Evolutionary conservation across 805 yeast genomes (phyloP), one percentile per base, ranked within the genome.

Genomic region (Saccharomycopsis selenospora): DNA sequence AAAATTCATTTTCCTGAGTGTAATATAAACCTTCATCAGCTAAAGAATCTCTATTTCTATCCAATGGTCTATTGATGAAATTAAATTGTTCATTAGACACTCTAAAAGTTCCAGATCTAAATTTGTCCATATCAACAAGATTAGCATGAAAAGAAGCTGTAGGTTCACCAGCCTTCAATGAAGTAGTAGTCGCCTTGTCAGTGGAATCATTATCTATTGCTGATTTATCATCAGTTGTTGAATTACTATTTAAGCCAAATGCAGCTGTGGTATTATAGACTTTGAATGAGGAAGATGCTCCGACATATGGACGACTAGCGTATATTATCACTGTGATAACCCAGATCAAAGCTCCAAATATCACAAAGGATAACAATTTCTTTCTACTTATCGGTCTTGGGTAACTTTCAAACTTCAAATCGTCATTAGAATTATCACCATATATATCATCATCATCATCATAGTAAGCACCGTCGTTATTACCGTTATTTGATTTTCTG

Each of bases 1-100:
- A 64, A 5, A 45, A 13, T 3, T 49, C 48, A 17, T 55, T 47
- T 4, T 52, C 57, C 1, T 13, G 13, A 7, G 59, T 56, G 18
- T 60, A 45, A 46, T 72, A 72, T 17, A 67, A 57, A 1, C 81
- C 82, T 28, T 74, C 71, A 50, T 76, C 82, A 3, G 38, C 38
- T 20, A 33, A 33, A 17, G 38, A 33, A 20, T 33, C 38, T 33
- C 38, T 33, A 20, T 33, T 33, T 20, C 17, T 33, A 20, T 33
- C 38, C 6, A 7, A 20, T 14, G 38, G 38, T 33, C 38, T 4
- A 33, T 17, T 17, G 38, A 33, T 33, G 18, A 33, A 33, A 33
- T 33, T 17, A 20, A 33, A 4, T 20, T 33, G 38, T 33, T 10
- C 17, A 20, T 17, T 33, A 17, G 38, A 7, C 10, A 33, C 38